phyloP scores from a whole-genome alignment of 139 green algal species.

The Pleodorina starrii region DNA sequence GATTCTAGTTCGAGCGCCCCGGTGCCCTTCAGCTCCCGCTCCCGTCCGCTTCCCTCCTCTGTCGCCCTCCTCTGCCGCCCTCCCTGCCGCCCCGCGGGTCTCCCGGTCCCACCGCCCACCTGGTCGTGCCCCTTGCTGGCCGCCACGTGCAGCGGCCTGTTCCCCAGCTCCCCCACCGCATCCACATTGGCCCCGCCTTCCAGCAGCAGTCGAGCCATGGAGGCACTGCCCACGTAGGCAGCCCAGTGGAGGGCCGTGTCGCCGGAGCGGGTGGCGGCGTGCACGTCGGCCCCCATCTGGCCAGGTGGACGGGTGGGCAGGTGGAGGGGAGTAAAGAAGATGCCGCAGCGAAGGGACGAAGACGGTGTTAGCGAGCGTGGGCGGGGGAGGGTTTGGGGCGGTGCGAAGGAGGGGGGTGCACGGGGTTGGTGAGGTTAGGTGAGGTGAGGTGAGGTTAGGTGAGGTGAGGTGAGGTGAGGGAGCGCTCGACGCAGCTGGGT shows the following conservation, averaged over 20 bases:
- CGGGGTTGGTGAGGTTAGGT: too few species aligned
- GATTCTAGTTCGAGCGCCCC: too few species aligned
- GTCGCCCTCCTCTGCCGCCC: too few species aligned
- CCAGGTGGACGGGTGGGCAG: background rate
- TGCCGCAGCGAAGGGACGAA: background rate
- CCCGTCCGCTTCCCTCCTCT: too few species aligned
- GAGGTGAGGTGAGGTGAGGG: too few species aligned
- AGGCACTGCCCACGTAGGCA: slow-evolving; percentile 54
- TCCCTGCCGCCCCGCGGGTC: too few species aligned
- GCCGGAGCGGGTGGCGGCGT: slow-evolving; percentile 49
- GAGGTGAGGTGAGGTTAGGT: too few species aligned
- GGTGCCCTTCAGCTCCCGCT: too few species aligned
- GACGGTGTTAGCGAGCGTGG: background rate
- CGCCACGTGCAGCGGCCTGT: slow-evolving; percentile 72
- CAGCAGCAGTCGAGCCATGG: slow-evolving; percentile 53
- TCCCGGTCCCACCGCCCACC: background rate
- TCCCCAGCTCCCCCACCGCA: slow-evolving; percentile 66
- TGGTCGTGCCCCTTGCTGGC: slow-evolving; percentile 52
- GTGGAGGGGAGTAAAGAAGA: background rate
- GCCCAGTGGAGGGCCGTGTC: slow-evolving; percentile 71
- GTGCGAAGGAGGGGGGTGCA: too few species aligned
- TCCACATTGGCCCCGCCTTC: slow-evolving; percentile 67
- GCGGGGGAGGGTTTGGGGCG: background rate
- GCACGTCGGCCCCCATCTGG: slow-evolving; percentile 49
- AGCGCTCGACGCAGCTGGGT: too few species aligned